Base-by-base conservation (phyloP, 306 rosid species). In the Cicer judaicum region DNA sequence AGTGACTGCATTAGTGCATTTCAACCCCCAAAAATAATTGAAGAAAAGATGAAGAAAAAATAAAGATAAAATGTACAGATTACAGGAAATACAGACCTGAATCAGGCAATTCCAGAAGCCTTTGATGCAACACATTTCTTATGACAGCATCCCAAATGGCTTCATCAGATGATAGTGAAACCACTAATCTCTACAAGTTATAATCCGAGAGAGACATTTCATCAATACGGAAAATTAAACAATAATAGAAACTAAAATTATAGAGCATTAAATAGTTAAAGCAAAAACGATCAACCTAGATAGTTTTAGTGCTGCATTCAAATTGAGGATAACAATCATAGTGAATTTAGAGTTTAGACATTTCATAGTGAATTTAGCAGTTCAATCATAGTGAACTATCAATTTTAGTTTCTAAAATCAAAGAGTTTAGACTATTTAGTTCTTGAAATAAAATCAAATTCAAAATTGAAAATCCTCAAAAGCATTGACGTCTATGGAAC, bases 141-240 rank as follows among this genome's bases (percentile, higher is more conserved):
- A 66, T 61, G 60, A 92, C 70, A 50, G 91, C 96, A 79, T 84
- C 78, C 94, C 94, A 92, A 72, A 90, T 52, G 15, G 83, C 88
- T 71, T 79, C 79, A 79, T 92, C 97, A 64, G 89, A 81, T 41
- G 92, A 86, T 6, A 92, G 74, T 52, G 96, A 85, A 70, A 81
- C 43, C 81, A 88, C 97, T 77, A 92, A 15, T 70, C 83, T 83
- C 97, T 92, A 74, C 88, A 80, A 78, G 49, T 68, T 60, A 56
- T 9, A 68, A 43, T 71, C 19, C 49, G 29, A 74, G 21, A 74
- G 34, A 16, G 38, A 81, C 42, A 73, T 57, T 24, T 7, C 42
- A 77, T 59, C 1, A 4, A 10, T 0, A 13, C 7, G n/a, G 46
- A 42, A 84, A 62, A 21, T 29, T 39, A 61, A 39, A 56, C 34